These are phyloP conservation scores for Calonectria henricotiae DNA, from an alignment of 2,329 filamentous ascomycete genomes.

Conservation along the genomic window DNA sequence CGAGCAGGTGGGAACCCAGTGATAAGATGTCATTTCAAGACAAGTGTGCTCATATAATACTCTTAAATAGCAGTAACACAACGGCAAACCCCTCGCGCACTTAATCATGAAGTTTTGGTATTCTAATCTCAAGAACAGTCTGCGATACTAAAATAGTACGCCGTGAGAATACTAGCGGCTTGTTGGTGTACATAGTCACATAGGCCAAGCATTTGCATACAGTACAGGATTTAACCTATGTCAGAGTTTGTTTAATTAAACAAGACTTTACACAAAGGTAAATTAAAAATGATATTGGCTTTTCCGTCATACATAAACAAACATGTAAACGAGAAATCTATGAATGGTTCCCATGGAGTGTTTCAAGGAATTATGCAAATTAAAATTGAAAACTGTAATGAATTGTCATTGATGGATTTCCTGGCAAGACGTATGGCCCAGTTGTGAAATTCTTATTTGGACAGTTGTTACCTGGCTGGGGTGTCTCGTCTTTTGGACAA, in stretches of 20 bases:
- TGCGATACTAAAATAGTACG: constrained; percentile 3
- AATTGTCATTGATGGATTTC: too few species aligned
- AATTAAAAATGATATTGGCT: too few species aligned
- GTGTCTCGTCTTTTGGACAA: too few species aligned
- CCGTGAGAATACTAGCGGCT: constrained; percentile 7
- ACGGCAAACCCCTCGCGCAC: background rate
- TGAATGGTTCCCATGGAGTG: too few species aligned
- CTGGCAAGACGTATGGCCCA: too few species aligned
- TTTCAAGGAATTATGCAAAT: too few species aligned
- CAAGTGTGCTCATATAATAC: background rate
- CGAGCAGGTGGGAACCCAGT: background rate
- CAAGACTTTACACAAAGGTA: too few species aligned
- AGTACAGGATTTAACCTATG: background rate
- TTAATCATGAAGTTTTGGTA: background rate
- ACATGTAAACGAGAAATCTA: too few species aligned
- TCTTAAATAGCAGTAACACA: background rate
- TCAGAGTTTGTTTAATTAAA: background rate
- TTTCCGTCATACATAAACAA: too few species aligned
- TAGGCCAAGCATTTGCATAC: background rate
- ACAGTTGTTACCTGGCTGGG: too few species aligned
- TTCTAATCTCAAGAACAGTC: background rate
- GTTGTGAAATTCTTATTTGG: too few species aligned
- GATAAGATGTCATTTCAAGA: background rate
- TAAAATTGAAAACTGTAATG: too few species aligned
- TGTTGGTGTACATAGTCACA: background rate